phyloP scores from a whole-genome alignment of 306 rosid genomes.

The Castanopsis chinensis region DNA sequence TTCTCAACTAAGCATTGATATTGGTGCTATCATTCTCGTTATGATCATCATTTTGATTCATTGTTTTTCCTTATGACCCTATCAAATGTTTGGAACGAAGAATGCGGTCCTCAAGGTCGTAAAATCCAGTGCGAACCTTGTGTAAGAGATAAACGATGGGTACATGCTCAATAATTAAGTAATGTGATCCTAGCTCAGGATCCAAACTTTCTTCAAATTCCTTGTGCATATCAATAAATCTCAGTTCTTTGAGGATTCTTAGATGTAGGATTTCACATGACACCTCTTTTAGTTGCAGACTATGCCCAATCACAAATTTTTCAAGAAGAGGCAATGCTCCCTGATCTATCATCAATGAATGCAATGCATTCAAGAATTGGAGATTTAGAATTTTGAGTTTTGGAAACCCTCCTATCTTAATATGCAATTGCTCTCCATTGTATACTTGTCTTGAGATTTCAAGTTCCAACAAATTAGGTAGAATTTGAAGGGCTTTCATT shows the following conservation, averaged over 20 bases:
- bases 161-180: background rate
- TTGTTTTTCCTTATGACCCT: too few relatives aligned
- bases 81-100: too few relatives aligned
- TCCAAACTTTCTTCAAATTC: background rate
- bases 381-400: background rate
- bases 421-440: slow-evolving; percentile 2
- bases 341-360: background rate
- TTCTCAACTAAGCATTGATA: too few relatives aligned
- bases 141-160: background rate
- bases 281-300: background rate
- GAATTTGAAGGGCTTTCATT: background rate
- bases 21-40: too few relatives aligned
- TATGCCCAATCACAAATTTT: background rate
- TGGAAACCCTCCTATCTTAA: background rate
- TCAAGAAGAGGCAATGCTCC: background rate
- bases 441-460: background rate
- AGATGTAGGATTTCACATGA: background rate
- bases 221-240: background rate
- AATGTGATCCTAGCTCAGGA: background rate
- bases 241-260: background rate
- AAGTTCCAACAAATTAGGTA: background rate
- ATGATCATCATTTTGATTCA: too few relatives aligned
- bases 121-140: too few relatives aligned
- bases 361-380: background rate
- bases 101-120: too few relatives aligned